phyloP scores from a whole-genome alignment of 2,329 filamentous ascomycete species.

The Tolypocladium pustulatum region DNA sequence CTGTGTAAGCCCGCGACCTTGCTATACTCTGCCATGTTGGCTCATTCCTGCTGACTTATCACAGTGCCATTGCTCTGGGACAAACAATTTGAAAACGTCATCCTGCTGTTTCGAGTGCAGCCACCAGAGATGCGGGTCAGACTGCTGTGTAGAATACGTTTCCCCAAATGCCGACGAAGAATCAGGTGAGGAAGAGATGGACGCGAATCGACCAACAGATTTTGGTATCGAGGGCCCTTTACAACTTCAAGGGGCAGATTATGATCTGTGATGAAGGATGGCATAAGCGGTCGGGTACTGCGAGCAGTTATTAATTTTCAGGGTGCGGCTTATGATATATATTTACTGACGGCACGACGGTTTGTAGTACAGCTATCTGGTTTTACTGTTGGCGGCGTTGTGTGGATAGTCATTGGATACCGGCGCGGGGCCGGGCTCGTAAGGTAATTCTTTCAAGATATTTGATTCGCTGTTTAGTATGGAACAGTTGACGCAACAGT shows the following conservation, averaged over 20 bases:
- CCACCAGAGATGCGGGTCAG: not conserved
- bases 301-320: too few species aligned
- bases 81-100: conserved; percentile 6
- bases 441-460: too few species aligned
- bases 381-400: not conserved
- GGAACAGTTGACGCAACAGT: too few species aligned
- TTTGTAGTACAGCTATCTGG: too few species aligned
- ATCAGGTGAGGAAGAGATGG: not conserved
- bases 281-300: too few species aligned
- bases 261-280: not conserved
- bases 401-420: not conserved
- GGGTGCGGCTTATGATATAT: too few species aligned
- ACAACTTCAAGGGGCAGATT: not conserved
- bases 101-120: conserved; percentile 4
- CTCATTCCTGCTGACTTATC: not conserved
- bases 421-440: too few species aligned
- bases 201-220: not conserved
- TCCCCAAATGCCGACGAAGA: not conserved
- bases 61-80: conserved; percentile 11
- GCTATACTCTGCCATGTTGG: not conserved
- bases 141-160: conserved; percentile 3
- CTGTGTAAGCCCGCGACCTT: conserved; percentile 16
- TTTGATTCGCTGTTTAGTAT: too few species aligned
- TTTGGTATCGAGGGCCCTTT: not conserved
- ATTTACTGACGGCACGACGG: too few species aligned